phyloP scores from a whole-genome alignment of 1,284 basidiomycete species.

The Xanthoconium separans region DNA sequence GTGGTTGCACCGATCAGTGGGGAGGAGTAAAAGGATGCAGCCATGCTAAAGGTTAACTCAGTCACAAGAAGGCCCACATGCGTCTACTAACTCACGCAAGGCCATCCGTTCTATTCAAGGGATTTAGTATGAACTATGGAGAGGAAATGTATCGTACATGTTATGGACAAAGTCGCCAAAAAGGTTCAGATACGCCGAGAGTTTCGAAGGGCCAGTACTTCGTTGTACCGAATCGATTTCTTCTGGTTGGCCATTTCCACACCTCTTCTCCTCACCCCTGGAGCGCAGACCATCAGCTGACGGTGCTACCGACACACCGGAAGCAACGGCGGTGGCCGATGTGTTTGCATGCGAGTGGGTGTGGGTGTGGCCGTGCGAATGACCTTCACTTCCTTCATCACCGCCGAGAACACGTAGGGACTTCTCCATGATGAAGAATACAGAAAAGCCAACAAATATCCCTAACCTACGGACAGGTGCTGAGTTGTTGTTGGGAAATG shows the following conservation, averaged over 20 bases:
- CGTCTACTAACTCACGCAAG: constrained; percentile 60
- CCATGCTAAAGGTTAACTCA: constrained; percentile 57
- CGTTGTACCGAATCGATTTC: constrained; percentile 24
- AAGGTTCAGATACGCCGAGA: constrained; percentile 87
- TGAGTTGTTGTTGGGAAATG: constrained; percentile 11
- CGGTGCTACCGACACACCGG: constrained; percentile 34
- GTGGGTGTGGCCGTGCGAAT: constrained; percentile 61
- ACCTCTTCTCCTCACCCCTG: constrained; percentile 30
- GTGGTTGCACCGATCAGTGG: constrained; percentile 88
- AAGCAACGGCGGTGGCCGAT: constrained; percentile 26
- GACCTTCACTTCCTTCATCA: constrained; percentile 49
- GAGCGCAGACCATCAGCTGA: constrained; percentile 34
- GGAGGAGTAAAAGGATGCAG: constrained; percentile 87
- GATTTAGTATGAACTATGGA: constrained; percentile 15
- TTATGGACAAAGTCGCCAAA: constrained; percentile 90
- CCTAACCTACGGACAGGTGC: constrained; percentile 51
- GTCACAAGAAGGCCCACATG: constrained; percentile 1
- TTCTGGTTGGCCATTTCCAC: constrained; percentile 18
- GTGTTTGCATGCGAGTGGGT: constrained; percentile 39
- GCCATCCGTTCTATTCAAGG: constrained; percentile 69
- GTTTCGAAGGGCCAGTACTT: constrained; percentile 60
- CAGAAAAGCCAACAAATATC: constrained; percentile 81
- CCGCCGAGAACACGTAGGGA: constrained; percentile 76
- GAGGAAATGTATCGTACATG: constrained; percentile 51
- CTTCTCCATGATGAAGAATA: constrained; percentile 91